A percentile compares a stretch with the other conserved stretches of the same genome.
Conservation (phyloP, 2,329 filamentous ascomycete genomes). For the Purpureocillium lavendulum region DNA sequence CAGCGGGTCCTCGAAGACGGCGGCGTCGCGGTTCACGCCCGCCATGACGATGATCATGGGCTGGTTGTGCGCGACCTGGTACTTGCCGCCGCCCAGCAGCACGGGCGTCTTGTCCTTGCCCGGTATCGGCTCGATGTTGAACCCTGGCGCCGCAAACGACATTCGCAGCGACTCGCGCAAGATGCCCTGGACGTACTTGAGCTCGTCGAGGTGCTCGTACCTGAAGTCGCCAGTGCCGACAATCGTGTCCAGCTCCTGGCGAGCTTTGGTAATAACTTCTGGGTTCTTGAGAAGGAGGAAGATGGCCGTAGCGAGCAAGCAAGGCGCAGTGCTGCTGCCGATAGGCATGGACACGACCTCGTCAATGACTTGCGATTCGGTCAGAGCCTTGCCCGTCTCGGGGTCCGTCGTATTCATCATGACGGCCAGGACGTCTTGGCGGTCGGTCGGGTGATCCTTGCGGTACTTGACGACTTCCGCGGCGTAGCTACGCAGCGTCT, state of each 20-base stretch:
- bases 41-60: slow-evolving; percentile 40
- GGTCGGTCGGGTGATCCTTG: slow-evolving; percentile 41
- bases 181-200: slow-evolving; percentile 46
- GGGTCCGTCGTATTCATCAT: slow-evolving; percentile 53
- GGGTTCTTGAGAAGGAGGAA: slow-evolving; percentile 45
- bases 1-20: slow-evolving; percentile 37
- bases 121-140: slow-evolving; percentile 42
- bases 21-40: slow-evolving; percentile 40
- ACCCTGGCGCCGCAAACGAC: slow-evolving; percentile 43
- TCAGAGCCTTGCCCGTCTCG: slow-evolving; percentile 49
- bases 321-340: slow-evolving; percentile 41
- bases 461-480: slow-evolving; percentile 49
- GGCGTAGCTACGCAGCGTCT: slow-evolving; percentile 45
- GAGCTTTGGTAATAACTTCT: slow-evolving; percentile 34
- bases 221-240: slow-evolving; percentile 35
- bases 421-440: slow-evolving; percentile 53
- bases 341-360: slow-evolving; percentile 63
- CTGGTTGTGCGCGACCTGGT: slow-evolving; percentile 39
- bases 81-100: slow-evolving; percentile 37
- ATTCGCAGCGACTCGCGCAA: slow-evolving; percentile 47
- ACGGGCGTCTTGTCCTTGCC: slow-evolving; percentile 33
- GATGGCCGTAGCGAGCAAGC: slow-evolving; percentile 34
- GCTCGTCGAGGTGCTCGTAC: slow-evolving; percentile 38
- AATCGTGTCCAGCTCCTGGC: slow-evolving; percentile 45
- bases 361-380: slow-evolving; percentile 53